A percentile compares a stretch with the other conserved stretches of the same genome.
phyloP scores from a whole-genome alignment of 139 green algal genomes.

The Pleodorina starrii region DNA sequence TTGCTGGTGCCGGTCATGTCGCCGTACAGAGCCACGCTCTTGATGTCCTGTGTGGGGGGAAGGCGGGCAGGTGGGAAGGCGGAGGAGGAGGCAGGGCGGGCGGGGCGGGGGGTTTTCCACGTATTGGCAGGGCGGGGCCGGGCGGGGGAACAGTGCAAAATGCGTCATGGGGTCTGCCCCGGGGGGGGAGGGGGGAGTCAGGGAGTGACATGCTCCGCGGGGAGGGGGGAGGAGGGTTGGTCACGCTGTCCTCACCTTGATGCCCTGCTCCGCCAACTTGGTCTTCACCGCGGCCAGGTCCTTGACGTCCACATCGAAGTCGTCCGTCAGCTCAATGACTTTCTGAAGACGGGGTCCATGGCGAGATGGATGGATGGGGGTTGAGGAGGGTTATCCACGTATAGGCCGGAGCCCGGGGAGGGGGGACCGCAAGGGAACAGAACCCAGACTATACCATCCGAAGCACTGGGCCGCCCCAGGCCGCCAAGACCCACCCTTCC shows the following conservation, averaged over 20 bases:
- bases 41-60: slow-evolving; percentile 27
- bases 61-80: background rate
- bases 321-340: slow-evolving; percentile 68
- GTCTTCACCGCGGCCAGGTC: slow-evolving; percentile 60
- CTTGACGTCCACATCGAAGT: slow-evolving; percentile 62
- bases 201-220: background rate
- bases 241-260: slow-evolving; percentile 26
- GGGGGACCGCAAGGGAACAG: too few relatives aligned
- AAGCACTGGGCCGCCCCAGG: too few relatives aligned
- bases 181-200: background rate
- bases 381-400: too few relatives aligned
- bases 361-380: too few relatives aligned
- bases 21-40: slow-evolving; percentile 51
- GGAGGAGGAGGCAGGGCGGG: background rate
- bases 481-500: too few relatives aligned
- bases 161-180: background rate
- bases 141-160: background rate
- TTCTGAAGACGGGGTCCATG: slow-evolving; percentile 36
- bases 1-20: slow-evolving; percentile 6
- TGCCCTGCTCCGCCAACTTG: slow-evolving; percentile 62
- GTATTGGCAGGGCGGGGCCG: background rate
- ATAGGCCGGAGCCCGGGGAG: too few relatives aligned
- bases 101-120: background rate
- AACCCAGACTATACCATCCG: too few relatives aligned
- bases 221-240: background rate